Evolutionary conservation across 73 alveolate genomes (phyloP), one percentile per base, ranked within the genome.

Genomic region (Blepharisma stoltei): DNA sequence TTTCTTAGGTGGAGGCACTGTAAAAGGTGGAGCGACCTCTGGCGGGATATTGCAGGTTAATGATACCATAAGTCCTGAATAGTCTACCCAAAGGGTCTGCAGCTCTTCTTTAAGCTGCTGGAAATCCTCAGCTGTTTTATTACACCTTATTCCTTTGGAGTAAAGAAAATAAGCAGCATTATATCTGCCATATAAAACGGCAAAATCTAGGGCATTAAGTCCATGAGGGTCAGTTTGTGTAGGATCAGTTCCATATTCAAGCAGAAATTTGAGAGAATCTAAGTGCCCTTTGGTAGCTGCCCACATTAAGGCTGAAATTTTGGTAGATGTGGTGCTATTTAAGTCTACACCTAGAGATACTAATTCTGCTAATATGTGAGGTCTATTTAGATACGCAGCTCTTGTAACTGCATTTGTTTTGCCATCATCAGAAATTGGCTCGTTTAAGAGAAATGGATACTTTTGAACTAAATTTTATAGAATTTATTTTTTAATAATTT

Each of bases 101-200:
- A 69, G 2, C 6, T 4, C 5, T 69, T 25, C 79, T 44, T n/a
- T 44, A 43, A 44, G 23, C n/a, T 38, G 14, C 69, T n/a, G 21
- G 65, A 44, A 69, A 7, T 69, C 79, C n/a, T 69, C 79, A n/a
- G 41, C 41, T 18, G 79, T 9, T n/a, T 69, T 38, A n/a, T n/a
- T 69, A 1, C 54, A 43, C 14, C 14, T 38, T 7, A 9, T 9
- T 46, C 79, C 79, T 38, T 69, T 69, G 14, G 18, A 9, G 32
- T 69, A 7, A 23, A 69, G 80, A 0, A 37, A 38, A 38, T 14
- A 69, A n/a, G 60, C 79, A 14, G 65, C 21, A 9, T 69, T 46
- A 6, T 69, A 69, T 1, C 32, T 38, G 0, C 79, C 79, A 43
- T 37, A 69, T 37, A 69, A 43, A 69, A 69, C 38, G 11, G 76